phyloP scores from a whole-genome alignment of 805 yeast species.

The Peterozyma toletana region DNA sequence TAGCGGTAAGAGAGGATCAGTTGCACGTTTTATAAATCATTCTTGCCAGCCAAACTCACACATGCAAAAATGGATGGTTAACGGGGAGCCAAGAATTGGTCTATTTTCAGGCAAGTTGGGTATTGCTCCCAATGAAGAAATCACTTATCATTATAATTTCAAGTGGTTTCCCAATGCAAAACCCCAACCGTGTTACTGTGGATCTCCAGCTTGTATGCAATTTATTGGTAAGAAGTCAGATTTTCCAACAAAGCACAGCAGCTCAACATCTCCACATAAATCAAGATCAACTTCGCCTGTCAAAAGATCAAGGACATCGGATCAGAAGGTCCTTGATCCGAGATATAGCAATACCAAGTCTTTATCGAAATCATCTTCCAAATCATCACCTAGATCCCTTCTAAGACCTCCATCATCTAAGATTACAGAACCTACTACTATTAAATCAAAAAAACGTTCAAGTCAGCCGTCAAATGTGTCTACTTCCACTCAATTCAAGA shows the following conservation, averaged over 20 bases:
- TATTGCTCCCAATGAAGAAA: slow-evolving; percentile 32
- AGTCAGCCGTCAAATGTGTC: neutral
- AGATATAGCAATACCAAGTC: neutral
- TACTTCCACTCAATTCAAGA: neutral
- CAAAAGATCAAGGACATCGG: neutral
- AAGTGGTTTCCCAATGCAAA: slow-evolving; percentile 34
- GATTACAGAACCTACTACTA: neutral
- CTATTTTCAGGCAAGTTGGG: slow-evolving; percentile 32
- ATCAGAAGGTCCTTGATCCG: neutral
- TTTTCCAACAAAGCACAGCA: neutral
- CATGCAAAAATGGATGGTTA: slow-evolving; percentile 42
- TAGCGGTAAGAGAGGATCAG: slow-evolving; percentile 35
- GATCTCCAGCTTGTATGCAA: slow-evolving; percentile 32
- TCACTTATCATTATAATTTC: slow-evolving; percentile 42
- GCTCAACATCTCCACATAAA: neutral
- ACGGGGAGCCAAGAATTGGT: slow-evolving; percentile 37
- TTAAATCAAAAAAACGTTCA: neutral
- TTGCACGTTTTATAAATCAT: slow-evolving; percentile 44
- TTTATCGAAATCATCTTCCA: no score
- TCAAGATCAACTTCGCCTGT: neutral
- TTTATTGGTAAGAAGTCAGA: slow-evolving; percentile 24
- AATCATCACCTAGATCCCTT: no score
- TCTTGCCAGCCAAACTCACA: slow-evolving; percentile 40
- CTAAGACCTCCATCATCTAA: neutral
- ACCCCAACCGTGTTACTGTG: slow-evolving; percentile 39